Percentiles rank a stretch among this genome's conserved stretches.
Evolutionary conservation across 2,329 filamentous ascomycete species (phyloP).

Genomic region (Ceratocystis eucalypticola): DNA sequence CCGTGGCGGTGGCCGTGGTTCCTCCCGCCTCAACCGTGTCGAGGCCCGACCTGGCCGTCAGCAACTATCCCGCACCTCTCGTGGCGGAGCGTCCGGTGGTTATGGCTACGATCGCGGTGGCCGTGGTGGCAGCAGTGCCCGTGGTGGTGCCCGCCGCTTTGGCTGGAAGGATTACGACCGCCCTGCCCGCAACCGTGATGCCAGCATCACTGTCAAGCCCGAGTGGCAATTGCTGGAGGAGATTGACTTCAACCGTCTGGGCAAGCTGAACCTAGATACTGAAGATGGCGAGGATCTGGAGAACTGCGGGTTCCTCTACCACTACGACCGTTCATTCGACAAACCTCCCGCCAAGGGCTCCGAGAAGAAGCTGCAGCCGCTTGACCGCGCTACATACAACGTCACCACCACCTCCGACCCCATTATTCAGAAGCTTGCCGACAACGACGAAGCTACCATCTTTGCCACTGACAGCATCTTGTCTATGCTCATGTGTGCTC

Average conservation of each 20-base stretch:
- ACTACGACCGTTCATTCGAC: conserved; percentile 93
- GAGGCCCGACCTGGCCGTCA: conserved; percentile 45
- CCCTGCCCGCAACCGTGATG: conserved; percentile 88
- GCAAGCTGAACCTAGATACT: conserved; percentile 89
- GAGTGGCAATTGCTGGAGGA: conserved; percentile 95
- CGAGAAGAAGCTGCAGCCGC: conserved; percentile 72
- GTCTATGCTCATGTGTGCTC: conserved; percentile 98
- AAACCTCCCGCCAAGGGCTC: conserved; percentile 81
- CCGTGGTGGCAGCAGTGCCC: conserved; percentile 46
- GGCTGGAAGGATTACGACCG: conserved; percentile 99
- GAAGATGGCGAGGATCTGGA: conserved; percentile 93
- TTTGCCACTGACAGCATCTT: conserved; percentile 95
- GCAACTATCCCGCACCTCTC: conserved; percentile 54
- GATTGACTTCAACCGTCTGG: conserved; percentile 92
- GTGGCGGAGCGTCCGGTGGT: conserved; percentile 51
- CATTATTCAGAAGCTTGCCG: conserved; percentile 89
- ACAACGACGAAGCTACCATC: conserved; percentile 90
- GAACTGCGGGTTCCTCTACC: conserved; percentile 92
- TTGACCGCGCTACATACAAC: conserved; percentile 95
- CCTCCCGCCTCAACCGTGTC: conserved; percentile 51
- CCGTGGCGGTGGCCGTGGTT: conserved; percentile 67
- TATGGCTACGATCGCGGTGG: conserved; percentile 52
- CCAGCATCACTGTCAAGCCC: conserved; percentile 87
- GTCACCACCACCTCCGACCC: conserved; percentile 94
- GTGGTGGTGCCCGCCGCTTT: conserved; percentile 65